Conservation (phyloP, 2,329 filamentous ascomycete species). For the Paramyrothecium sp. region DNA sequence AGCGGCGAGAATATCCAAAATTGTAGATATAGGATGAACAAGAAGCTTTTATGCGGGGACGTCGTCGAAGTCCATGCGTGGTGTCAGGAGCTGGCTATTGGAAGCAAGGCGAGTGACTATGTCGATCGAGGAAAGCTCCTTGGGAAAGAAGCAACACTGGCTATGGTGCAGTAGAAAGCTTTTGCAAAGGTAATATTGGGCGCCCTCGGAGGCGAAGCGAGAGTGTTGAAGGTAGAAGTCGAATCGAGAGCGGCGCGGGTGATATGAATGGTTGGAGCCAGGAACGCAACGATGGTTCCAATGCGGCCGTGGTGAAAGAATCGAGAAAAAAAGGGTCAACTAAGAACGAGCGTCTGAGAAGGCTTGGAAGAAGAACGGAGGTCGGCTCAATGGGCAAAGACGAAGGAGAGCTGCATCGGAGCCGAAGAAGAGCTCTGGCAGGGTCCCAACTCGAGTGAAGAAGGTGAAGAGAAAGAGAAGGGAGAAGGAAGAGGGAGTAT, state of each 20-base stretch:
- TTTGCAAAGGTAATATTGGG: neutral
- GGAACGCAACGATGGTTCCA: slow-evolving; percentile 82
- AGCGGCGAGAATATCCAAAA: neutral
- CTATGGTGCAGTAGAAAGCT: neutral
- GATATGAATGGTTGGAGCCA: slow-evolving; percentile 52
- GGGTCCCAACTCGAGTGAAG: neutral
- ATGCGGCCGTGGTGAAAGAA: slow-evolving; percentile 46
- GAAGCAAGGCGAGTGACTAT: no score
- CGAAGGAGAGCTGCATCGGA: neutral
- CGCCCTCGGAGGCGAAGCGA: slow-evolving; percentile 9
- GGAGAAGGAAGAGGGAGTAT: neutral
- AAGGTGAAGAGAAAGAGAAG: slow-evolving; percentile 5
- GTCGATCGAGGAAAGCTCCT: no score
- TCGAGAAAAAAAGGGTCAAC: neutral
- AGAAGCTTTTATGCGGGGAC: neutral
- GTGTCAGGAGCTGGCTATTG: no score
- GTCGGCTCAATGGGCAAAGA: neutral
- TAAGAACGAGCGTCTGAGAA: neutral
- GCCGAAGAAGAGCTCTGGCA: neutral
- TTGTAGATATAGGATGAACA: neutral
- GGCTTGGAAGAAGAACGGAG: neutral
- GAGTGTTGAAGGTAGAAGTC: slow-evolving; percentile 9
- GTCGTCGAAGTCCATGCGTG: no score
- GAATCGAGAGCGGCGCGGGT: slow-evolving; percentile 44
- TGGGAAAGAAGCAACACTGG: neutral